Percentiles rank a stretch among this genome's conserved stretches.
Evolutionary conservation across 2,329 filamentous ascomycete species (phyloP).

Genomic region (Penicillium brevicompactum): DNA sequence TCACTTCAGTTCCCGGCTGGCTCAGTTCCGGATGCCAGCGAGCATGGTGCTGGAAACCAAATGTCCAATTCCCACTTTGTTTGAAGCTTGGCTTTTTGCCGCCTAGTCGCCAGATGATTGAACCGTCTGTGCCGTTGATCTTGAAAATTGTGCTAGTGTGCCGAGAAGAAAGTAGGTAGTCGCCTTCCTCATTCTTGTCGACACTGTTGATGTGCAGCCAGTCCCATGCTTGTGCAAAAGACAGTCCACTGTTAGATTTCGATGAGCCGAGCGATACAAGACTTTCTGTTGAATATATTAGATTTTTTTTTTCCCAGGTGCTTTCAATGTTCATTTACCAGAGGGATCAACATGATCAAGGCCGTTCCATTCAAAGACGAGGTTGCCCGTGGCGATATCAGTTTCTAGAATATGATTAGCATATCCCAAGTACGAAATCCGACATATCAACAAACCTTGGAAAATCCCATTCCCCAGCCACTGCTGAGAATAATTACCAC

Average conservation of each 20-base stretch:
- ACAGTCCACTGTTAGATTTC: slow-evolving; percentile 18
- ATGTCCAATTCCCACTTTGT: slow-evolving; percentile 41
- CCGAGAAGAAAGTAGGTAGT: slow-evolving; percentile 31
- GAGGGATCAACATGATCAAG: slow-evolving; percentile 5
- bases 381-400: slow-evolving; percentile 3
- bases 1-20: slow-evolving; percentile 9
- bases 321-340: not conserved
- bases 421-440: not conserved
- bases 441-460: slow-evolving; percentile 43
- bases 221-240: slow-evolving; percentile 27
- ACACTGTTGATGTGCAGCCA: slow-evolving; percentile 33
- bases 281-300: not conserved
- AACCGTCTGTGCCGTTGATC: slow-evolving; percentile 27
- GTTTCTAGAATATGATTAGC: not conserved
- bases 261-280: not conserved
- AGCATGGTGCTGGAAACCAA: slow-evolving; percentile 30
- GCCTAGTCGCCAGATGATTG: slow-evolving; percentile 31
- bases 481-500: slow-evolving; percentile 47
- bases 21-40: slow-evolving; percentile 6
- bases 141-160: slow-evolving; percentile 32
- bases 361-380: slow-evolving; percentile 8
- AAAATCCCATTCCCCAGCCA: slow-evolving; percentile 57
- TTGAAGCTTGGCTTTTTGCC: slow-evolving; percentile 20
- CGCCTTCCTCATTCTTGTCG: slow-evolving; percentile 20
- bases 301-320: not conserved